Evolutionary conservation across 352 stramenopile genomes (phyloP).

Genomic region (Phytopythium delawarense): DNA sequence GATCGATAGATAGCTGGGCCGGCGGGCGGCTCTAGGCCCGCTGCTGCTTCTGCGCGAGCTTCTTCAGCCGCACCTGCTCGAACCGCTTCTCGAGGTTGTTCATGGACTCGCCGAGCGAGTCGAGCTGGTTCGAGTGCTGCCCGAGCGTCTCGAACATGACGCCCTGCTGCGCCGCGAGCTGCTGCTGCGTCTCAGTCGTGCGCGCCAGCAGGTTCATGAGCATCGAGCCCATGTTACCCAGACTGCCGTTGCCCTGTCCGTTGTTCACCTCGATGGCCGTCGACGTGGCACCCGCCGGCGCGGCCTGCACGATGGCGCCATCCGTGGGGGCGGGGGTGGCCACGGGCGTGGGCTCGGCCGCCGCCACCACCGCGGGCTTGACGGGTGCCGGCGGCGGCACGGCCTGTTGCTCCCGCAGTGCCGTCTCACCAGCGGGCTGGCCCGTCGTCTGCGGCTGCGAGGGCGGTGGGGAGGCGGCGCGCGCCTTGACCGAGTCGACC

Average conservation of each 20-base stretch:
- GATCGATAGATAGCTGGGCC: slow-evolving; percentile 1
- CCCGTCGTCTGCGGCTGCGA: slow-evolving; percentile 23
- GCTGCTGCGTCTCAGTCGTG: slow-evolving; percentile 84
- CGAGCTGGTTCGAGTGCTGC: slow-evolving; percentile 77
- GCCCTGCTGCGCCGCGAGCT: slow-evolving; percentile 77
- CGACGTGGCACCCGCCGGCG: slow-evolving; percentile 22
- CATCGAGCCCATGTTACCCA: slow-evolving; percentile 87
- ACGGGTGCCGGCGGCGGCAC: slow-evolving; percentile 18
- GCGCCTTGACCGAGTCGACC: slow-evolving; percentile 19
- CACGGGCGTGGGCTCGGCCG: slow-evolving; percentile 6
- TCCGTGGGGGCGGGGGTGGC: background rate
- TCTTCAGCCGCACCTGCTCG: slow-evolving; percentile 76
- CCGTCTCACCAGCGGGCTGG: slow-evolving; percentile 56
- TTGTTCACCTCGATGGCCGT: slow-evolving; percentile 63
- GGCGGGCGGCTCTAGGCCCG: background rate
- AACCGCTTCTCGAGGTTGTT: slow-evolving; percentile 70
- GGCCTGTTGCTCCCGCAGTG: slow-evolving; percentile 38
- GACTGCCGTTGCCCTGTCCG: slow-evolving; percentile 44
- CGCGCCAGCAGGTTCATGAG: slow-evolving; percentile 83
- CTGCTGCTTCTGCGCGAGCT: slow-evolving; percentile 22
- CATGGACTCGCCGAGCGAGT: slow-evolving; percentile 72
- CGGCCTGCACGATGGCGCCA: slow-evolving; percentile 37
- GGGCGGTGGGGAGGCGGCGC: slow-evolving; percentile 21
- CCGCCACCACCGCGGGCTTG: slow-evolving; percentile 19
- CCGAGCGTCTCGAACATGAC: slow-evolving; percentile 87